A percentile compares a stretch with the other conserved stretches of the same genome.
These are phyloP conservation scores for Sisymbrium irio DNA, from an alignment of 345 rosid species.

Conservation along the genomic window DNA sequence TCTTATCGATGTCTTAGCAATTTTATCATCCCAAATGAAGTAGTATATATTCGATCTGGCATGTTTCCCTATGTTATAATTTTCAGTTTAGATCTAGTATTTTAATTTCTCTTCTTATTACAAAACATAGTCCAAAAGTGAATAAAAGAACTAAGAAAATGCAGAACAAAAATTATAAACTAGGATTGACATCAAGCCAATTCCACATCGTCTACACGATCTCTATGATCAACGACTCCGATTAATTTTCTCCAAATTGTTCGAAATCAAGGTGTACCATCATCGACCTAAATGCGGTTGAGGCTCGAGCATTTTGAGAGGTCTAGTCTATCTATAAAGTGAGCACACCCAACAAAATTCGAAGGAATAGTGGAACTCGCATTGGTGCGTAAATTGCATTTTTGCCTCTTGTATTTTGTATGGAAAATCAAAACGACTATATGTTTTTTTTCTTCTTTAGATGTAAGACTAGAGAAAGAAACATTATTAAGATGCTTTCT, in stretches of 20 bases:
- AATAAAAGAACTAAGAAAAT: not conserved
- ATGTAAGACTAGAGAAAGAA: not conserved
- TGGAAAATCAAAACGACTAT: not conserved
- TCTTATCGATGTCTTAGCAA: too few relatives aligned
- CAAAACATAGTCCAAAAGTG: not conserved
- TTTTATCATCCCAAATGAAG: too few relatives aligned
- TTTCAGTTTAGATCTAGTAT: not conserved
- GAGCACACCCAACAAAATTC: not conserved
- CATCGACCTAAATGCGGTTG: not conserved
- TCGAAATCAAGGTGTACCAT: not conserved
- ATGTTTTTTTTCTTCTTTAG: not conserved
- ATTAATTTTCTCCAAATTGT: not conserved
- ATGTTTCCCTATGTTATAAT: too few relatives aligned
- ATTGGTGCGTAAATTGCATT: not conserved
- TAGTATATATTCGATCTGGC: too few relatives aligned
- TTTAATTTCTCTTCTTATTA: not conserved
- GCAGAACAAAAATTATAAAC: not conserved
- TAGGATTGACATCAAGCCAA: not conserved
- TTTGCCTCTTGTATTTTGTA: not conserved
- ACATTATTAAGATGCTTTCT: not conserved
- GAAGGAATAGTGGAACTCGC: not conserved
- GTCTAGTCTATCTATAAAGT: not conserved
- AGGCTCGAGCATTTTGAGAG: not conserved
- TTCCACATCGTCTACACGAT: not conserved
- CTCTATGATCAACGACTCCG: not conserved